These are phyloP conservation scores for Lactifluus rugatus DNA, from an alignment of 768 basidiomycete genomes.

Conservation along the genomic window DNA sequence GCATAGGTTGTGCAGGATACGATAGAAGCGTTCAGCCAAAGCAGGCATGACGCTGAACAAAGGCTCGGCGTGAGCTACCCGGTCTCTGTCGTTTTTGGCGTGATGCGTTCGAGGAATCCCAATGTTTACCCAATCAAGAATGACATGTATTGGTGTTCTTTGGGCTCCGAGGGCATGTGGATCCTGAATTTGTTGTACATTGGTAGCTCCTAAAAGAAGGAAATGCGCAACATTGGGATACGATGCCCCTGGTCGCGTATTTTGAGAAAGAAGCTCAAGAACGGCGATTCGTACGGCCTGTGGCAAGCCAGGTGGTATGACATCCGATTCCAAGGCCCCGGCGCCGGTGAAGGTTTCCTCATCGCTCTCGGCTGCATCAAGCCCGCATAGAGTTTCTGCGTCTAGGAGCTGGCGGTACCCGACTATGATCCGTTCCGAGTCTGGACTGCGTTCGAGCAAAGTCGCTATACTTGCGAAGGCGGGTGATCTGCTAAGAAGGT, in stretches of 20 bases:
- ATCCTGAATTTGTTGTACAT: conserved; percentile 62
- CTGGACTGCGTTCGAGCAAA: conserved; percentile 67
- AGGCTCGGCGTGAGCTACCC: conserved; percentile 32
- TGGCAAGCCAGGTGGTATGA: conserved; percentile 38
- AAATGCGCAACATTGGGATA: conserved; percentile 86
- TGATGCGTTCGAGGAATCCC: conserved; percentile 55
- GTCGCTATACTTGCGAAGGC: conserved; percentile 67
- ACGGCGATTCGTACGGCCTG: conserved; percentile 69
- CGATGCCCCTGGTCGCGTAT: conserved; percentile 48
- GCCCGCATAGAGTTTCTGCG: conserved; percentile 51
- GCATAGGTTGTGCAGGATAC: conserved; percentile 77
- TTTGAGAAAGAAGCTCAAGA: conserved; percentile 72
- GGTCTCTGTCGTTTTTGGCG: conserved; percentile 33
- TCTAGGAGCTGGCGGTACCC: conserved; percentile 66
- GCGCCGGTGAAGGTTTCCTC: conserved; percentile 64
- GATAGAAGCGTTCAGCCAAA: conserved; percentile 79
- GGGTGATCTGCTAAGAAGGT: conserved; percentile 53
- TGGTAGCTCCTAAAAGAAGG: conserved; percentile 61
- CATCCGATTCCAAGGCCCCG: conserved; percentile 51
- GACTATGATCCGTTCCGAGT: conserved; percentile 76
- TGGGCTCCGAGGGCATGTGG: conserved; percentile 64
- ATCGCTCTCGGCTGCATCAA: conserved; percentile 46
- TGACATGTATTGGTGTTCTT: conserved; percentile 66
- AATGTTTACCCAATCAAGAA: conserved; percentile 65
- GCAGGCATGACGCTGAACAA: conserved; percentile 58